Evolutionary conservation across 2,329 filamentous ascomycete species (phyloP), one percentile per base, ranked within the genome.

Genomic region (Fusarium chuoi): DNA sequence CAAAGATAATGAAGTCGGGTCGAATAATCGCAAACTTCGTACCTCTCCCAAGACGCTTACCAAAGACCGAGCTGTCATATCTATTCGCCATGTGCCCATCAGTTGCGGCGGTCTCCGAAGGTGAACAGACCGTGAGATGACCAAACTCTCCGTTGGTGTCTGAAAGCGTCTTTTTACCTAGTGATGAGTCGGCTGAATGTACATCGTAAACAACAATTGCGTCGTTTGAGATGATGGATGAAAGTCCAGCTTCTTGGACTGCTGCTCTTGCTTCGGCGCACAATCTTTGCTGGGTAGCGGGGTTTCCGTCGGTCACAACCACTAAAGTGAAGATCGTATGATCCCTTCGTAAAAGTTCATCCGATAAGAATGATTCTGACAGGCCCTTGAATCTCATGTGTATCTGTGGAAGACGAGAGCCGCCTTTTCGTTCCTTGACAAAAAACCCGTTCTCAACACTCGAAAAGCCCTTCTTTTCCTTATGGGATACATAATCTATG

Each of bases 301-400:
- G 6, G 0, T 20, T 22, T 2, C 15, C 15, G 4, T 44, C 38
- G 2, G 28, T 12, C 5, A 45, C 2, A 1, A 33, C 54, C 6
- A 35, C 7, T 2, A 57, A 18, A 18, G 39, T 57, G n/a, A 57
- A 57, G 7, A 57, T 11, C 2, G 28, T 57, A 18, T 13, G 12
- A 0, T 0, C 12, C 11, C 35, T 35, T 17, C 38, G 54, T 8
- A 57, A 7, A 5, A 57, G 9, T 3, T 5, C 13, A 12, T 57
- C 54, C 4, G 54, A 57, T 24, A 57, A 9, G 12, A 57, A 57
- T 12, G 17, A 33, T 6, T 20, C n/a, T 26, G 6, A 5, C 10
- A 35, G n/a, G 3, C 4, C n/a, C 18, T 14, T 33, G 0, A 39
- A 45, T 14, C 17, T 33, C 54, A 57, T 57, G 2, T 57, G 28